Percentiles rank a stretch among this genome's conserved stretches.
phyloP scores from a whole-genome alignment of 2,329 filamentous ascomycete genomes.

The Cercospora nicotianae region DNA sequence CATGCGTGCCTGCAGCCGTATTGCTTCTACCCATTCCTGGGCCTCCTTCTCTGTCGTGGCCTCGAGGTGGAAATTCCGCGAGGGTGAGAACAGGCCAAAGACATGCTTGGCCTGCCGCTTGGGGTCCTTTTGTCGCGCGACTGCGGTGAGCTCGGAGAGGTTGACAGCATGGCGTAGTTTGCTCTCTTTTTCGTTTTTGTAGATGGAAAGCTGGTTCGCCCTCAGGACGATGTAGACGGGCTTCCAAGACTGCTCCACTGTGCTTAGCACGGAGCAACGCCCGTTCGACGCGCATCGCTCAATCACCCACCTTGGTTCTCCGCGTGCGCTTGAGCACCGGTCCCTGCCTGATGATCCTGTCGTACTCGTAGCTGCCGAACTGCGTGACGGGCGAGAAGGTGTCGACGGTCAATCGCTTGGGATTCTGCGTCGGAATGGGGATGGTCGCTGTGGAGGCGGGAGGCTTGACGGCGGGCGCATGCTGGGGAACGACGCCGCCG shows the following conservation, averaged over 20 bases:
- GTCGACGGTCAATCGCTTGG: constrained; percentile 46
- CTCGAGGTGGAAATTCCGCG: constrained; percentile 88
- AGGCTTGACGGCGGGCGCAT: constrained; percentile 3
- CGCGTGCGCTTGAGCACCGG: constrained; percentile 84
- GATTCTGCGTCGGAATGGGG: neutral
- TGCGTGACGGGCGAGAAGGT: constrained; percentile 85
- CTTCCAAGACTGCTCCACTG: constrained; percentile 74
- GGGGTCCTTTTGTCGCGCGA: constrained; percentile 82
- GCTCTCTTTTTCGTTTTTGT: constrained; percentile 87
- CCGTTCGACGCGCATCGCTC: neutral
- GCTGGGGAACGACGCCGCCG: constrained; percentile 8
- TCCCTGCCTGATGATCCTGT: constrained; percentile 87
- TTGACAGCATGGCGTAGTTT: constrained; percentile 86
- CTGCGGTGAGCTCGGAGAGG: constrained; percentile 85
- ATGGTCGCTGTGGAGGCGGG: neutral
- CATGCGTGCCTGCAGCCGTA: constrained; percentile 76
- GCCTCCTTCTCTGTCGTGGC: constrained; percentile 72
- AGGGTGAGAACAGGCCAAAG: constrained; percentile 89
- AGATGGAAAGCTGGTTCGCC: constrained; percentile 85
- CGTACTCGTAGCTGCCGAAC: constrained; percentile 94
- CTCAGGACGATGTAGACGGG: constrained; percentile 83
- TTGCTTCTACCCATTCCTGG: constrained; percentile 80
- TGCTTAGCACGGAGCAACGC: constrained; percentile 27
- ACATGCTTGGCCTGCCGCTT: constrained; percentile 84
- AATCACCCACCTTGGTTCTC: constrained; percentile 75